Evolutionary conservation across 2,329 filamentous ascomycete species (phyloP).

Genomic region (Didymella glomerata): DNA sequence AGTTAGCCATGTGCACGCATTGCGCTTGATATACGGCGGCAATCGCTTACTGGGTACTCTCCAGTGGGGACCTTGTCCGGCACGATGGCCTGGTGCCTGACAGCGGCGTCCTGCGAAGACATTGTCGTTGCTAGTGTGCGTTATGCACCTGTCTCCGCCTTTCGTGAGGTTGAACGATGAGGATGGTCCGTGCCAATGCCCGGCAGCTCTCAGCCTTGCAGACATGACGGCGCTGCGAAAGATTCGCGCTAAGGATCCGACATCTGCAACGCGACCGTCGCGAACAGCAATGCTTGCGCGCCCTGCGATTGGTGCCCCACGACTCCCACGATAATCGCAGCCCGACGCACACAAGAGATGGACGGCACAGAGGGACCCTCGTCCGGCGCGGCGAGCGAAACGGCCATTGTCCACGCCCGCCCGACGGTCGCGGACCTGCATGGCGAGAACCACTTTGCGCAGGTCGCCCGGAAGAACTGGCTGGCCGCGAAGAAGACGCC

Average conservation of each 20-base stretch:
- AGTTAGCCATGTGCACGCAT: slow-evolving; percentile 38
- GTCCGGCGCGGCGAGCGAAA: slow-evolving; percentile 31
- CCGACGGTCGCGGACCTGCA: slow-evolving; percentile 74
- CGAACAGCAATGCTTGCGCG: slow-evolving; percentile 20
- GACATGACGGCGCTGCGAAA: background rate
- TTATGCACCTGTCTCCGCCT: background rate
- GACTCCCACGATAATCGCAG: slow-evolving; percentile 7
- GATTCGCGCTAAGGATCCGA: slow-evolving; percentile 8
- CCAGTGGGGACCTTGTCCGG: slow-evolving; percentile 82
- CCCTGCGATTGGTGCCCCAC: slow-evolving; percentile 10
- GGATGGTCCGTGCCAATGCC: no score
- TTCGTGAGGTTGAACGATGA: no score
- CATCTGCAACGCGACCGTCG: slow-evolving; percentile 25
- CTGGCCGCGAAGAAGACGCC: slow-evolving; percentile 69
- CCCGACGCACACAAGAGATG: slow-evolving; percentile 5
- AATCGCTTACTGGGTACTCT: slow-evolving; percentile 80
- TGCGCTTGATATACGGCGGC: slow-evolving; percentile 32
- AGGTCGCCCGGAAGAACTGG: slow-evolving; percentile 87
- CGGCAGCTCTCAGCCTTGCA: background rate
- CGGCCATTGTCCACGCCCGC: slow-evolving; percentile 54
- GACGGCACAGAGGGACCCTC: slow-evolving; percentile 10
- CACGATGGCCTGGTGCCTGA: slow-evolving; percentile 60
- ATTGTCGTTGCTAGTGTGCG: slow-evolving; percentile 34
- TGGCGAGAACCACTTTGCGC: slow-evolving; percentile 70
- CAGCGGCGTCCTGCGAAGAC: slow-evolving; percentile 39